phyloP scores from a whole-genome alignment of 73 alveolate species.

The Paramecium primaurelia region DNA sequence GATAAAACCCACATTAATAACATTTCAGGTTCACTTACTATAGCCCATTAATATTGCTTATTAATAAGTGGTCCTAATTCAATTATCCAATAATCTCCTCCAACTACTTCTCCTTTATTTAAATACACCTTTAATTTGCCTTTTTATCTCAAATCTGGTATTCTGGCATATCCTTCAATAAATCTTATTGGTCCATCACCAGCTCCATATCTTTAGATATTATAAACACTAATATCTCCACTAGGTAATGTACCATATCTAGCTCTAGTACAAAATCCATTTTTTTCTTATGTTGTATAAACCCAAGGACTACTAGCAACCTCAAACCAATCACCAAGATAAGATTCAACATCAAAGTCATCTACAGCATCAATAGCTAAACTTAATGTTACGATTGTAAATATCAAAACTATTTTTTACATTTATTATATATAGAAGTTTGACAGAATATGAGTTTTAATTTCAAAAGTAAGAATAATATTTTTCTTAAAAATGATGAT shows the following conservation, averaged over 20 bases:
- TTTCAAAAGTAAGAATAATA: neutral
- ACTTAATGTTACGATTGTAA: neutral
- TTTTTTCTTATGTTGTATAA: neutral
- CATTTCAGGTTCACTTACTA: conserved; percentile 38
- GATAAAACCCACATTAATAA: conserved; percentile 39
- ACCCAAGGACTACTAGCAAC: conserved; percentile 47
- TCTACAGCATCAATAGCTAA: neutral
- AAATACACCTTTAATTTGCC: conserved; percentile 21
- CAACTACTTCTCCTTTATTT: neutral
- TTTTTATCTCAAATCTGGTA: neutral
- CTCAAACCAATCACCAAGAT: conserved; percentile 48
- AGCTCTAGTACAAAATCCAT: conserved; percentile 5
- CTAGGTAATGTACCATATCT: neutral
- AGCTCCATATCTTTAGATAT: neutral
- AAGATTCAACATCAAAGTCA: neutral
- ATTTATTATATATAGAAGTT: neutral
- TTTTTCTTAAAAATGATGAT: neutral
- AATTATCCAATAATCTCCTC: conserved; percentile 34
- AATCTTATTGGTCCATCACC: neutral
- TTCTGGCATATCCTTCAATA: conserved; percentile 16
- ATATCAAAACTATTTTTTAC: neutral
- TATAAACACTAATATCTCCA: conserved; percentile 35
- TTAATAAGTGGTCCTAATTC: neutral
- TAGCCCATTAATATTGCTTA: neutral
- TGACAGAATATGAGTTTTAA: neutral